Evolutionary conservation across 2,329 filamentous ascomycete genomes (phyloP).

Genomic region (Hyphodiscus sp.): DNA sequence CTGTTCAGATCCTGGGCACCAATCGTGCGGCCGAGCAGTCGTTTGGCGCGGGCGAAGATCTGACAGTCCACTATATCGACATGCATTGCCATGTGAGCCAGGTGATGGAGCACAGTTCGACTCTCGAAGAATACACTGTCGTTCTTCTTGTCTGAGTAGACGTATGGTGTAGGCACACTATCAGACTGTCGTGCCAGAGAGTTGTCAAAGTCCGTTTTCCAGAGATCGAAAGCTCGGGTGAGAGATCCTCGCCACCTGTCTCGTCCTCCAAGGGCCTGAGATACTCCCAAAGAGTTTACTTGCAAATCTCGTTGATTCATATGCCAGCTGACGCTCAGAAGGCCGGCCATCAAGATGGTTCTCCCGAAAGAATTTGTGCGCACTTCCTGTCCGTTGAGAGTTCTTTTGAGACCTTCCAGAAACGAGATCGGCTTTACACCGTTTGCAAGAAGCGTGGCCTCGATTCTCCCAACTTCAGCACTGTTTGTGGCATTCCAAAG

Average conservation of each 20-base stretch:
- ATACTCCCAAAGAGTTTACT: constrained; percentile 76
- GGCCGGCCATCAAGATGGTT: constrained; percentile 86
- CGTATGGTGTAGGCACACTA: constrained; percentile 46
- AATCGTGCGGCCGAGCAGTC: constrained; percentile 79
- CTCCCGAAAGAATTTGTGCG: constrained; percentile 90
- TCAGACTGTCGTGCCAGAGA: constrained; percentile 56
- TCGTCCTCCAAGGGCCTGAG: constrained; percentile 72
- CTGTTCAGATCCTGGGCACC: constrained; percentile 73
- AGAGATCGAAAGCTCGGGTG: constrained; percentile 84
- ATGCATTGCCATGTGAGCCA: constrained; percentile 97
- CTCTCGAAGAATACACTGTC: constrained; percentile 72
- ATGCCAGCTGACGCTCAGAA: constrained; percentile 93
- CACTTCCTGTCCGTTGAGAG: constrained; percentile 77
- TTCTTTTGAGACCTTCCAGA: constrained; percentile 84
- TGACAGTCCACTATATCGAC: constrained; percentile 97
- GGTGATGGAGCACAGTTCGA: constrained; percentile 80
- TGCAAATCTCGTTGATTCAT: constrained; percentile 96
- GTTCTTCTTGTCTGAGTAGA: constrained; percentile 54
- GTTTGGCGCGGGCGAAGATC: constrained; percentile 83
- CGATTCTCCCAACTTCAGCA: constrained; percentile 76
- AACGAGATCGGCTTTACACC: constrained; percentile 83
- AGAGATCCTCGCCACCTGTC: constrained; percentile 87
- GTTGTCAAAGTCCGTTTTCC: constrained; percentile 88
- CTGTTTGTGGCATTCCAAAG: constrained; percentile 88
- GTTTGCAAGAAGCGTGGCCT: constrained; percentile 71